Evolutionary conservation across 1,284 basidiomycete genomes (phyloP).

Genomic region (Leccinum huronense): DNA sequence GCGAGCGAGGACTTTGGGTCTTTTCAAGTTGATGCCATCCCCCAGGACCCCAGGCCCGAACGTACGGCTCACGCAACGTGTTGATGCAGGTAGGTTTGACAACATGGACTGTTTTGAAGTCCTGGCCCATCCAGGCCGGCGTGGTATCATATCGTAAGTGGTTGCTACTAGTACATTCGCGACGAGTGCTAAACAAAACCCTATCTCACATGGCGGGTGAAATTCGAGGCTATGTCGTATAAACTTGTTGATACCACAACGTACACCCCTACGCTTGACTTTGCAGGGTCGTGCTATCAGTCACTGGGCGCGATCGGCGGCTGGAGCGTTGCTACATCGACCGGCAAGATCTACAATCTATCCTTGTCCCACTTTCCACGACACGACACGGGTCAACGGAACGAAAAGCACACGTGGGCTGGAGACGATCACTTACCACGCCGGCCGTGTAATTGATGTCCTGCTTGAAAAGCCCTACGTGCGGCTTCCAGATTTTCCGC

Average conservation of each 20-base stretch:
- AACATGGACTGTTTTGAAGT: no score
- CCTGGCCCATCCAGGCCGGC: no score
- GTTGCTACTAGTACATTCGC: background rate
- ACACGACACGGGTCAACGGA: background rate
- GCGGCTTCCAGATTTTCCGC: conserved; percentile 44
- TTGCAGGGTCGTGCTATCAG: background rate
- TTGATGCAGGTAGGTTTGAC: no score
- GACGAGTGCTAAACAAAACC: no score
- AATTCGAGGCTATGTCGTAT: no score
- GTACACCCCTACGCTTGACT: background rate
- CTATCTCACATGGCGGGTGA: no score
- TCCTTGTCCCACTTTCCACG: conserved; percentile 39
- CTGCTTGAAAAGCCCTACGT: conserved; percentile 42
- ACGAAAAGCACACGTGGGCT: background rate
- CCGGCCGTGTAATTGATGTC: conserved; percentile 54
- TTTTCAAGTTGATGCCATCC: conserved; percentile 35
- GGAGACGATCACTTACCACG: conserved; percentile 45
- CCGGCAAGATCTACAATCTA: conserved; percentile 44
- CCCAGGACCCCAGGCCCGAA: no score
- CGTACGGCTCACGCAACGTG: no score
- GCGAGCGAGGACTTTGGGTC: conserved; percentile 91
- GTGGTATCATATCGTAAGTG: background rate
- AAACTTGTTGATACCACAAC: background rate
- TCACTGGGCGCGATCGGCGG: conserved; percentile 3
- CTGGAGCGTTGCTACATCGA: conserved; percentile 15